A percentile compares a stretch with the other conserved stretches of the same genome.
phyloP scores from a whole-genome alignment of 2,329 filamentous ascomycete genomes.

The Ophiostoma sp. region DNA sequence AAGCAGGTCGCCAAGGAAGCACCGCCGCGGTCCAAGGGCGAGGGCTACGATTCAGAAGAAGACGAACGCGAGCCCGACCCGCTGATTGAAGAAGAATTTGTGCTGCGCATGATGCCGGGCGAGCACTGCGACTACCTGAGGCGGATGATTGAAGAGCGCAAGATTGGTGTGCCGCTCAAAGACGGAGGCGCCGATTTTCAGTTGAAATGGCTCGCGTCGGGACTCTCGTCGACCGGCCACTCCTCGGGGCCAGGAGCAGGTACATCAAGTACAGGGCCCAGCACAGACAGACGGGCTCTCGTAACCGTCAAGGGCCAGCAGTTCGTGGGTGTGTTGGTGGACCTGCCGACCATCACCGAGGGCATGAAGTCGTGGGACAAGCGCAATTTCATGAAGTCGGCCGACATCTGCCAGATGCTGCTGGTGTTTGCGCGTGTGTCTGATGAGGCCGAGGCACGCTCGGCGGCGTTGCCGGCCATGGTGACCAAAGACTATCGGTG shows the following conservation, averaged over 20 bases:
- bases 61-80: slow-evolving; percentile 86
- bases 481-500: slow-evolving; percentile 66
- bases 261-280: not conserved
- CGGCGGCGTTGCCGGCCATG: slow-evolving; percentile 63
- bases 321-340: slow-evolving; percentile 75
- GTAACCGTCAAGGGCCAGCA: slow-evolving; percentile 62
- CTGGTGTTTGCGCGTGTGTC: slow-evolving; percentile 65
- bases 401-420: slow-evolving; percentile 85
- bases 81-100: slow-evolving; percentile 79
- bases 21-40: slow-evolving; percentile 66
- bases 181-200: slow-evolving; percentile 70
- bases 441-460: slow-evolving; percentile 60
- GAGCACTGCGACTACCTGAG: slow-evolving; percentile 79
- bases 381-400: slow-evolving; percentile 80
- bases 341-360: slow-evolving; percentile 81
- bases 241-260: not conserved
- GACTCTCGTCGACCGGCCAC: not conserved
- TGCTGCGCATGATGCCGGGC: slow-evolving; percentile 82
- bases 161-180: slow-evolving; percentile 60
- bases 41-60: slow-evolving; percentile 94
- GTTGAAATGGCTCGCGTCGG: slow-evolving; percentile 63
- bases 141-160: slow-evolving; percentile 67
- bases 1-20: slow-evolving; percentile 49
- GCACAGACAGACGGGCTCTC: slow-evolving; percentile 56
- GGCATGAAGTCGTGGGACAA: slow-evolving; percentile 92